Evolutionary conservation across 176 grass and related monocot genomes (phyloP).

Genomic region (Carex myosuroides): DNA sequence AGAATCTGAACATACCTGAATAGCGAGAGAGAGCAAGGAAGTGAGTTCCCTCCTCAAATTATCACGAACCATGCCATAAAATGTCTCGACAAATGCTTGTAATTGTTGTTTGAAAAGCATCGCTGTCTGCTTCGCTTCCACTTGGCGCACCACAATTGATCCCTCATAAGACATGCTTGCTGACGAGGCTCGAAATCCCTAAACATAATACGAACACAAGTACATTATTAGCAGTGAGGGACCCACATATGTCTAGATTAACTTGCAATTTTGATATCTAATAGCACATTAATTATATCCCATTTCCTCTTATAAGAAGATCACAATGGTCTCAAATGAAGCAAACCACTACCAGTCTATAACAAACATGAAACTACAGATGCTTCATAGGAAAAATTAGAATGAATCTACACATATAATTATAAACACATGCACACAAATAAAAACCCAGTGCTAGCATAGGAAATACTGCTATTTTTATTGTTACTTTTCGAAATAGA

Average conservation of each 20-base stretch:
- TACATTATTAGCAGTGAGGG: constrained; percentile 19
- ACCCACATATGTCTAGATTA: not conserved
- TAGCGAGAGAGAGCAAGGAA: constrained; percentile 58
- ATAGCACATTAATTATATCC: not conserved
- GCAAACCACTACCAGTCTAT: not conserved
- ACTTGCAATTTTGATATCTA: constrained; percentile 5
- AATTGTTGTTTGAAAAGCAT: constrained; percentile 97
- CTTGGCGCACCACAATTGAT: constrained; percentile 67
- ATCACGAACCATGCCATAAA: constrained; percentile 89
- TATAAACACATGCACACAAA: not conserved
- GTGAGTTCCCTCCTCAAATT: constrained; percentile 79
- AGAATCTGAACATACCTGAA: constrained; percentile 50
- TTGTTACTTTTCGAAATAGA: not conserved
- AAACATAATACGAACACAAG: constrained; percentile 18
- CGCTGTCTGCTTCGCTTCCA: constrained; percentile 86
- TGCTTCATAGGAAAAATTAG: not conserved
- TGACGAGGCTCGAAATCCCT: constrained; percentile 76
- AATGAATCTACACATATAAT: not conserved
- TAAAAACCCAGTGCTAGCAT: not conserved
- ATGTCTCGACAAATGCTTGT: constrained; percentile 72
- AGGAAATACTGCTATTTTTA: not conserved
- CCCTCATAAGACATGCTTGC: constrained; percentile 54
- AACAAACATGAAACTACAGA: not conserved
- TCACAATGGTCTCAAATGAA: not conserved
- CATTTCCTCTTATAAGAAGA: not conserved